These are phyloP conservation scores for Polygonum maritimum DNA, from an alignment of 148 eudicot genomes.

Conservation along the genomic window DNA sequence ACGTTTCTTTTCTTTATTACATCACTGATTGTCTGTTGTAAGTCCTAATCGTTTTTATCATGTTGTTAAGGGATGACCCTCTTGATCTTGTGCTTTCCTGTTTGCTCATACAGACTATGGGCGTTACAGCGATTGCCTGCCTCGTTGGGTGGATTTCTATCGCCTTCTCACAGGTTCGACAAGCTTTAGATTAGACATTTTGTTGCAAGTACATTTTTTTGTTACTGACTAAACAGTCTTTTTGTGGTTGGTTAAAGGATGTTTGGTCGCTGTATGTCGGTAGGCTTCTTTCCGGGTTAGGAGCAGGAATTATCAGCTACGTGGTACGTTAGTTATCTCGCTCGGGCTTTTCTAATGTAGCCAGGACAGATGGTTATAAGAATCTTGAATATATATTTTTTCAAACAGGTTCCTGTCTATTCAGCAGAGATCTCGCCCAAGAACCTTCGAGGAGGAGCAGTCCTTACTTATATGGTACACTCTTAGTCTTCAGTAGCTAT, in stretches of 20 bases:
- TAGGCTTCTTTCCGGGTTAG: slow-evolving; percentile 23
- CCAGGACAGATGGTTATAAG: background rate
- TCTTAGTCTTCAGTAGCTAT: background rate
- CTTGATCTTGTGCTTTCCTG: too few relatives aligned
- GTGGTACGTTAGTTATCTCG: slow-evolving; percentile 4
- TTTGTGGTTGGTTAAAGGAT: background rate
- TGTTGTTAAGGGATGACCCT: slow-evolving; percentile 5
- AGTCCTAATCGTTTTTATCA: background rate
- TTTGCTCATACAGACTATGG: slow-evolving; percentile 18
- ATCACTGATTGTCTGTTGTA: background rate
- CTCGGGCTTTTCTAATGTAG: background rate
- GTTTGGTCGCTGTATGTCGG: slow-evolving; percentile 19
- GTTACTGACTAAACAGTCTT: background rate
- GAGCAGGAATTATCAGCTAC: slow-evolving; percentile 12
- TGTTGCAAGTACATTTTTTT: background rate
- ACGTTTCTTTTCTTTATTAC: slow-evolving; percentile 8
- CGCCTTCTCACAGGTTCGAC: slow-evolving; percentile 20
- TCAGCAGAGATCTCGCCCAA: slow-evolving; percentile 27
- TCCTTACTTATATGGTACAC: slow-evolving; percentile 18
- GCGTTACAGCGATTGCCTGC: slow-evolving; percentile 13
- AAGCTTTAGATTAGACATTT: background rate
- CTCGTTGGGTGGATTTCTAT: slow-evolving; percentile 29
- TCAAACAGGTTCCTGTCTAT: slow-evolving; percentile 19
- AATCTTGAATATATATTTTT: background rate
- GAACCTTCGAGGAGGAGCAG: slow-evolving; percentile 22